Evolutionary conservation across 108 stramenopile genomes (phyloP).

Genomic region (Seminavis robusta): DNA sequence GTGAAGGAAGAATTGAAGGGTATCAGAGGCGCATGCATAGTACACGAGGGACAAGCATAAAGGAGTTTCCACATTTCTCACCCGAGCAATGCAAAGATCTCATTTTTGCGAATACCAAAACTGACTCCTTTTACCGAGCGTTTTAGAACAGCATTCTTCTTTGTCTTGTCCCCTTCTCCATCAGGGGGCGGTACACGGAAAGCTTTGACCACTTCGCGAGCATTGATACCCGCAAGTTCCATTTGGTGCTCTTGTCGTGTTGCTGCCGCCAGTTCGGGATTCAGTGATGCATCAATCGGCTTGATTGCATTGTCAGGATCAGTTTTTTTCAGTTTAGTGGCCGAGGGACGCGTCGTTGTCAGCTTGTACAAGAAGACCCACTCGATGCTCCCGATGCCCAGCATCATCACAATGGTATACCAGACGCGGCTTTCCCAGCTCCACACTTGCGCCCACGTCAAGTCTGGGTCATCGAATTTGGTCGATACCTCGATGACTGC

Average conservation of each 20-base stretch:
- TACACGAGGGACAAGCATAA: no score
- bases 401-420: constrained; percentile 28
- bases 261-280: constrained; percentile 16
- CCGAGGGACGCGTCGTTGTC: constrained; percentile 9
- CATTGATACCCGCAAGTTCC: constrained; percentile 32
- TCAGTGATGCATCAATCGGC: constrained; percentile 9
- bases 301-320: background rate
- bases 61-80: no score
- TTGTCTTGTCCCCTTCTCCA: background rate
- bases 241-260: constrained; percentile 14
- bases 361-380: constrained; percentile 33
- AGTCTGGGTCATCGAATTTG: constrained; percentile 14
- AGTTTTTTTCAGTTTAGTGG: constrained; percentile 8
- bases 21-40: no score
- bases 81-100: constrained; percentile 21
- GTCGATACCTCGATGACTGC: constrained; percentile 22
- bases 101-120: constrained; percentile 25
- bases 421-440: constrained; percentile 33
- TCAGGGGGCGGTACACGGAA: constrained; percentile 5
- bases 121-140: constrained; percentile 34
- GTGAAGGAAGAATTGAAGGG: no score
- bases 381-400: constrained; percentile 19
- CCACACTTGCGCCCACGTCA: constrained; percentile 37
- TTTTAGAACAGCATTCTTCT: constrained; percentile 10
- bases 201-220: constrained; percentile 31